A percentile compares a stretch with the other conserved stretches of the same genome.
Evolutionary conservation across 495 filamentous ascomycete genomes (phyloP).

Genomic region (Aspergillus saccharolyticus): DNA sequence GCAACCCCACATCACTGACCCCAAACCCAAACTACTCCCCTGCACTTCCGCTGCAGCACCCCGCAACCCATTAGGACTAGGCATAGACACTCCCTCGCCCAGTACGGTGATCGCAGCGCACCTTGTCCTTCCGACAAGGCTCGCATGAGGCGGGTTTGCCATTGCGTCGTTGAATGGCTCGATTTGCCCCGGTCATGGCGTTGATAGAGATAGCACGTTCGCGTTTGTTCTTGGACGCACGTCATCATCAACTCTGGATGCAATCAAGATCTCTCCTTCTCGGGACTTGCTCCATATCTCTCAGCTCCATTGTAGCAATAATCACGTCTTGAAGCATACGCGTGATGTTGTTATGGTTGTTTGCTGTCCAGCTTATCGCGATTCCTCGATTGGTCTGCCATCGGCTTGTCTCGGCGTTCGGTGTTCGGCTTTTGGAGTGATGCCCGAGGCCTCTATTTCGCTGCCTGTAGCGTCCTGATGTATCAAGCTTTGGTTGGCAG

Average conservation of each 20-base stretch:
- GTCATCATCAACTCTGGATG: no score
- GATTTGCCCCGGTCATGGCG: no score
- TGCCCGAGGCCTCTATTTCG: neutral
- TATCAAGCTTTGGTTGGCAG: no score
- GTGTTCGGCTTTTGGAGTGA: neutral
- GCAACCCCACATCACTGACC: conserved; percentile 53
- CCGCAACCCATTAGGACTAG: no score
- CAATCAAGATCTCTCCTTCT: no score
- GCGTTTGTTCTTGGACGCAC: neutral
- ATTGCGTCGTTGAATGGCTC: neutral
- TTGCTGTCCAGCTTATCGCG: neutral
- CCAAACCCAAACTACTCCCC: conserved; percentile 27
- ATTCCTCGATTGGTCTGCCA: neutral
- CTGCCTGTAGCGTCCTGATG: neutral
- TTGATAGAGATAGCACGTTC: neutral
- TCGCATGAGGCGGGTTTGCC: neutral
- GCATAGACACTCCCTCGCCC: no score
- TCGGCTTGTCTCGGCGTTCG: neutral
- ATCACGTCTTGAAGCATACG: no score
- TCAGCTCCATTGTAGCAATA: no score
- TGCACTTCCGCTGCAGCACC: neutral
- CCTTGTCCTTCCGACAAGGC: conserved; percentile 3
- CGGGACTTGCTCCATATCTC: no score
- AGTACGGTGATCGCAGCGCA: conserved; percentile 3
- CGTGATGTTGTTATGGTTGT: neutral